Evolutionary conservation across 2,329 filamentous ascomycete species (phyloP), one percentile per base, ranked within the genome.

Genomic region (Ophidiomyces ophidiicola): DNA sequence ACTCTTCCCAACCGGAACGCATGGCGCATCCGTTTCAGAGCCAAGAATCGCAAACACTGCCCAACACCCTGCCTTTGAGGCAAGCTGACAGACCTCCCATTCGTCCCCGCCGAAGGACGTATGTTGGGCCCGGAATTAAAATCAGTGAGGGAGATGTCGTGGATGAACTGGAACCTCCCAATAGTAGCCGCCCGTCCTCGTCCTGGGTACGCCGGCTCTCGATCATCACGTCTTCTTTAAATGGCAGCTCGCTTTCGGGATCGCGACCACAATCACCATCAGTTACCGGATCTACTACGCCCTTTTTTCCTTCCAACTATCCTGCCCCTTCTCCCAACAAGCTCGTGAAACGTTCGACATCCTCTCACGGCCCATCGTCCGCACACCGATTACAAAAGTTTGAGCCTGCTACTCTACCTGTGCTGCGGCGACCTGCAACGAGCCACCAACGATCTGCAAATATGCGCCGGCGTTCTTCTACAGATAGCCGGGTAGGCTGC

Each of bases 371-470:
- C 30, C 54, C 68, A 35, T 57, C 55, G 39, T 56, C 63, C 43
- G 54, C 63, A 8, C 53, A 60, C 8, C 48, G 52, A 33, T 41
- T 45, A 11, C 53, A 56, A 6, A 53, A 50, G 17, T 50, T 63
- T 23, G 60, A 57, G 15, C 62, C 66, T 21, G 59, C 61, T 41
- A 56, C 68, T n/a, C 60, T 39, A 10, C 21, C 69, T 4, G 63
- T 64, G 17, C 62, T 77, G 41, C 68, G 69, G 41, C 66, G 75
- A 43, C 75, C 75, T 32, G 73, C 72, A 11, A 79, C 75, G 8
- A 78, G 75, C 54, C 71, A 78, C 54, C 73, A 78, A 52, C 64
- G 75, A 37, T 72, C 70, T 18, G 69, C 68, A 32, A 70, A 68
- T 6, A 59, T 73, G 44, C 66, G 67, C 43, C 59, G 64, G 39